Base-by-base conservation (phyloP, 345 rosid species). In the Carallia brachiata region DNA sequence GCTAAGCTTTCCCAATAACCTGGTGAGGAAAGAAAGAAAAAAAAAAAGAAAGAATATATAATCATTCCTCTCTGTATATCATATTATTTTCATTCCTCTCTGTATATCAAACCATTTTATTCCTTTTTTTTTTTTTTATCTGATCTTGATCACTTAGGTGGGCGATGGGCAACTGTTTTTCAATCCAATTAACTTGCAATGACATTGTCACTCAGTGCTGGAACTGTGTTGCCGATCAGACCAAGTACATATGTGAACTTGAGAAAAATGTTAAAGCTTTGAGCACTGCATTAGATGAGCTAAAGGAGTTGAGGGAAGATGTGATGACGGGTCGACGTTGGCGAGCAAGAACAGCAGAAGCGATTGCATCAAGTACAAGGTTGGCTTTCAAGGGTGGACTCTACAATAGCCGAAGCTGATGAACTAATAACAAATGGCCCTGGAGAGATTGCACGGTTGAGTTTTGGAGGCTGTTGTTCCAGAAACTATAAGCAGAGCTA, bases 331-430 rank as follows among this genome's bases (percentile, higher is more conserved):
- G 72, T 67, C 7, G 19, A 2, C 0, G 5, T 54, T 18, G 57
- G 18, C 2, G 58, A 61, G 30, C 2, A 10, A 34, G 44, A 73
- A 5, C 7, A 61, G 8, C 1, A 7, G 62, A 30, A 40, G 58
- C 52, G 1, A 6, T 36, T 48, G 0, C 6, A 44, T 16, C 18
- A 61, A 44, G 72, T 74, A 1, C 34, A 39, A 17, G 5, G 37
- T 0, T 74, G 77, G 77, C 27, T 67, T 40, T 54, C 23, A 27
- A 74, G 63, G 36, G 68, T 50, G 6, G 50, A 31, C 17, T 17
- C 31, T 9, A 0, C 36, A 27, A 30, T 52, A 0, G 1, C 6
- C 18, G 62, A 23, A 62, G 37, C 9, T 58, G 48, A 62, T 30
- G n/a, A 12, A 8, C 34, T 73, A 7, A 54, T 61, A 17, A 0